Base-by-base conservation (phyloP, 228 moss, liverwort and hornwort genomes). In the Sphagnum fallax region DNA sequence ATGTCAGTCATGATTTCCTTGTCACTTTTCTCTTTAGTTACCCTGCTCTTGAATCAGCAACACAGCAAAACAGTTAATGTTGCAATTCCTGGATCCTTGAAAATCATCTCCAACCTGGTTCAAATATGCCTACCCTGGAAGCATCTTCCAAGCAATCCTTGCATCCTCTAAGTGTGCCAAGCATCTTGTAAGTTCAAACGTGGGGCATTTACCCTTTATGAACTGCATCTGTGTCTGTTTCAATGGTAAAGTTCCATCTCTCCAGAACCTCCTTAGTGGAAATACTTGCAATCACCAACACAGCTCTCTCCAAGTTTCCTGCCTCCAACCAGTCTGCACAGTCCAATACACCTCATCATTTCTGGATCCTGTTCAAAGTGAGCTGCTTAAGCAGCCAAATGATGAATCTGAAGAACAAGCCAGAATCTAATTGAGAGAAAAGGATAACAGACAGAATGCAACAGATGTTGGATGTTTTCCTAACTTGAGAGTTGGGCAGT, bases 1-100 rank as follows among this genome's bases (percentile, higher is more conserved):
- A 98, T 92, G 58, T 98, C 98, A 65, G 85, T 79, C 94, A 90
- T 98, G 16, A 98, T 98, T 52, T 92, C 94, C 77, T 92, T 98
- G 69, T 98, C 98, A 52, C 87, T 68, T 69, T 92, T 98, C 70
- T 90, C 94, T 68, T 80, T 83, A 52, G 58, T 64, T 18, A 83
- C 64, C 60, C 97, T 98, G 86, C 53, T 70, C 53, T 60, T 79
- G 52, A 15, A 59, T 14, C 63, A 67, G 61, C 4, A 47, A 72
- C 6, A 72, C 18, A 61, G 52, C 71, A 15, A 69, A 32, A 32
- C 2, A 32, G 32, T 32, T 32, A 61, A 6, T 5, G 16, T 61
- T 6, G 16, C n/a, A 61, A 16, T 61, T 5, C 5, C 6, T 61
- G 32, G 32, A 32, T 32, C 32, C 32, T 32, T 2, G 3, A 32